Conservation (phyloP, 768 basidiomycete species). For the Rhodotorula sphaerocarpa region DNA sequence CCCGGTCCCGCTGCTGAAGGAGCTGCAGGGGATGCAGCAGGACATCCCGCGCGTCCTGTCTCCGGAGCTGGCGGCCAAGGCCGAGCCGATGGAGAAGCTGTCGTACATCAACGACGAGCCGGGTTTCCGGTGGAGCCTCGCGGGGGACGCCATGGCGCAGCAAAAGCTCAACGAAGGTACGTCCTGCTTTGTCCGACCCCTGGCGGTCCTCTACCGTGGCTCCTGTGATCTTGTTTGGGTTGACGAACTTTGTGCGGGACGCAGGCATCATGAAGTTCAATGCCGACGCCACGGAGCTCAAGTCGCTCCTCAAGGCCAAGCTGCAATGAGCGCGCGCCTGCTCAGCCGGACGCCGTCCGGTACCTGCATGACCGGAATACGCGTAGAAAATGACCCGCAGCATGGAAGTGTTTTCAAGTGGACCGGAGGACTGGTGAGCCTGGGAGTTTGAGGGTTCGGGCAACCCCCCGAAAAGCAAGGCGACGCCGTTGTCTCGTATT, state of each 20-base stretch:
- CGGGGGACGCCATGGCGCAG: constrained; percentile 91
- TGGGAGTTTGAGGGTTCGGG: no score
- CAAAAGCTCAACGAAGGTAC: constrained; percentile 90
- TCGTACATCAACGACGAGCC: constrained; percentile 83
- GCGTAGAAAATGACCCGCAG: no score
- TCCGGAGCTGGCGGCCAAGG: constrained; percentile 44
- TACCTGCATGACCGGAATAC: no score
- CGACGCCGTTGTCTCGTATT: no score
- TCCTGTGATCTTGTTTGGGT: background rate
- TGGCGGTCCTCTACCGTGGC: background rate
- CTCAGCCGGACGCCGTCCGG: no score
- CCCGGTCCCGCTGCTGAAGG: constrained; percentile 77
- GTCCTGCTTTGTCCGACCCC: no score
- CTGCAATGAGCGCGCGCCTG: no score
- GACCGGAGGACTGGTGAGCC: no score
- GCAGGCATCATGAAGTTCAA: constrained; percentile 74
- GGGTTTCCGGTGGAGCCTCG: constrained; percentile 88
- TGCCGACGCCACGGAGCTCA: constrained; percentile 84
- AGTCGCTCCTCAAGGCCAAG: constrained; percentile 62
- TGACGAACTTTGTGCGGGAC: background rate
- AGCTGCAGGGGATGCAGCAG: constrained; percentile 73
- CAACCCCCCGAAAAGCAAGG: no score
- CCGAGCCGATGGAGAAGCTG: constrained; percentile 64
- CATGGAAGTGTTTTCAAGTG: no score
- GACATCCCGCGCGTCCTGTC: constrained; percentile 79